A percentile compares a stretch with the other conserved stretches of the same genome.
These are phyloP conservation scores for Corynespora cassiicola DNA, from an alignment of 2,329 filamentous ascomycete species.

Conservation along the genomic window DNA sequence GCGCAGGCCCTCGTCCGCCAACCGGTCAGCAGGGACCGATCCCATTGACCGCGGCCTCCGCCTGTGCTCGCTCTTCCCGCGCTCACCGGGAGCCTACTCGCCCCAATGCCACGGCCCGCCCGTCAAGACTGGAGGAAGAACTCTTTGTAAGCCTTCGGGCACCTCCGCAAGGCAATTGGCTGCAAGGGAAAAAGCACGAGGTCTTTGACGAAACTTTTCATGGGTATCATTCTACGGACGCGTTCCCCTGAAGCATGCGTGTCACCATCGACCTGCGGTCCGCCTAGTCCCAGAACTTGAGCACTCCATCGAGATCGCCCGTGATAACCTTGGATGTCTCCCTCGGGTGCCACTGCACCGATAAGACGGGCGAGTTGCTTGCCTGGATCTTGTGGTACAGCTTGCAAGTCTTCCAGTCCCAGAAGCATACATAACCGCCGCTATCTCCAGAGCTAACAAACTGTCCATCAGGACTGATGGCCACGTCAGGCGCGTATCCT, in stretches of 20 bases:
- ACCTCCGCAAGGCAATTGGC: too few species aligned
- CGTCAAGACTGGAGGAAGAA: too few species aligned
- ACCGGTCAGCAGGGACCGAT: background rate
- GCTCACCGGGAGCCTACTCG: too few species aligned
- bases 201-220: constrained; percentile 10
- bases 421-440: constrained; percentile 90
- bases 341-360: constrained; percentile 94
- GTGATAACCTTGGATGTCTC: constrained; percentile 94
- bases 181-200: too few species aligned
- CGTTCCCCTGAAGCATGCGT: constrained; percentile 10
- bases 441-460: constrained; percentile 88
- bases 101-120: too few species aligned
- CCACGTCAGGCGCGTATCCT: constrained; percentile 89
- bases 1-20: background rate
- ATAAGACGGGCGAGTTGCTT: constrained; percentile 81
- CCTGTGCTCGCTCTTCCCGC: too few species aligned
- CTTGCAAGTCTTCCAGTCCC: constrained; percentile 99
- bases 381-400: constrained; percentile 97
- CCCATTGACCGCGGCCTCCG: too few species aligned
- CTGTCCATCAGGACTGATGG: constrained; percentile 88
- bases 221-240: constrained; percentile 28
- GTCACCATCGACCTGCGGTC: background rate
- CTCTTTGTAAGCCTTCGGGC: background rate
- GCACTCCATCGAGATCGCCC: constrained; percentile 84
- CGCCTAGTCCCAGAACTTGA: constrained; percentile 87